Evolutionary conservation across 2,329 filamentous ascomycete genomes (phyloP), one percentile per base, ranked within the genome.

Genomic region (Colletotrichum horii): DNA sequence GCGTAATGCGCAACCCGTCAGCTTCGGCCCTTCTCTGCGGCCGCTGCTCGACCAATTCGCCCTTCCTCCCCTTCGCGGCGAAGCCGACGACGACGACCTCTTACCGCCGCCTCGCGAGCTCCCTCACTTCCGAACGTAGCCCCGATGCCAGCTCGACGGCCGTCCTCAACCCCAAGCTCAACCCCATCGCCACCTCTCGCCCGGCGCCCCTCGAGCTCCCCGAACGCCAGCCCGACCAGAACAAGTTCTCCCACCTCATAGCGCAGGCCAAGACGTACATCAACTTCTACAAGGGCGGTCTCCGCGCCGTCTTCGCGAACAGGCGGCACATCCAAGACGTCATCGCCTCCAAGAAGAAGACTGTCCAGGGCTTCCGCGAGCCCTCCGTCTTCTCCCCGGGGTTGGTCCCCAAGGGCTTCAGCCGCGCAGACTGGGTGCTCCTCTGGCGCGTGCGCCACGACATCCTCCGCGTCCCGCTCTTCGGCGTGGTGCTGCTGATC

Each of bases 241-340:
- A 85, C 32, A 81, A 86, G 24, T 82, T 90, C 71, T 83, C 84
- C 71, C 80, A 83, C 48, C 80, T 80, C 22, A 90, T 91, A 80
- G 82, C 85, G 58, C 85, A 93, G 32, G 96, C 95, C 77, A 94
- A 94, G 82, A 92, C 94, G 67, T 98, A 98, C 84, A 83, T 94
- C 12, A 84, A 85, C 43, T 98, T 98, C 90, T 98, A 98, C 91
- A 98, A 97, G 85, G 89, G 91, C 2, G 96, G 96, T 22, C 85
- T 98, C 36, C 92, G 93, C 81, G 92, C 94, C 79, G 92, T 98
- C 67, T 92, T 92, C 82, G 85, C 87, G 75, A 98, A 98, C 79
- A 88, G 90, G 64, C 82, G 86, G 26, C 88, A 89, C 14, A 82
- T 93, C 16, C 83, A 85, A 67, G 84, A 86, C 80, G 88, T 82